Percentiles rank a stretch among this genome's conserved stretches.
phyloP scores from a whole-genome alignment of 768 basidiomycete species.

The Podaxis sp. region DNA sequence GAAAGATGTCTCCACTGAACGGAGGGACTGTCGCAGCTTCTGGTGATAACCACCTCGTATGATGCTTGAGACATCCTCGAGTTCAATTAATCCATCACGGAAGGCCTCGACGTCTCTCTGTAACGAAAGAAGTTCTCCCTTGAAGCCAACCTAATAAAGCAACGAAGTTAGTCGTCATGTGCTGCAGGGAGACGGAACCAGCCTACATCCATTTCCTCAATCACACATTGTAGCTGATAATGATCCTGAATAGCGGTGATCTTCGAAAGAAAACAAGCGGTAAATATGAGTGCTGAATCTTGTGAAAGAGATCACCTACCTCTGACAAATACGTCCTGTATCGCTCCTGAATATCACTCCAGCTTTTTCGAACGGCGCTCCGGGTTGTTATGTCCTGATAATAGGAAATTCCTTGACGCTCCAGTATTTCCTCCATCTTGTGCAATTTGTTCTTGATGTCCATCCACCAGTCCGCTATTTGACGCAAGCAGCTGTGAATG shows the following conservation, averaged over 20 bases:
- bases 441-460: background rate
- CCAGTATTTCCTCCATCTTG: background rate
- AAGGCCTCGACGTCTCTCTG: background rate
- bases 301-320: background rate
- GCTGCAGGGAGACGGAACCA: background rate
- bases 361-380: background rate
- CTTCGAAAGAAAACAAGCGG: background rate
- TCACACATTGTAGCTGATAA: background rate
- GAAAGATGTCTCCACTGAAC: background rate
- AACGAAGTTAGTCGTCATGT: background rate
- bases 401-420: background rate
- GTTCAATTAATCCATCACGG: background rate
- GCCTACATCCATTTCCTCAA: background rate
- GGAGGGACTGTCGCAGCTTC: background rate
- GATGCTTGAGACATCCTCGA: background rate
- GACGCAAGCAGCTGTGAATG: background rate
- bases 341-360: background rate
- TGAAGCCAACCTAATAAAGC: background rate
- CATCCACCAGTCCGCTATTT: background rate
- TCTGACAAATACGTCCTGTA: background rate
- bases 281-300: background rate
- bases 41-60: background rate
- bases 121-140: background rate
- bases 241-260: background rate
- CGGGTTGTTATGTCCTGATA: background rate